A percentile compares a stretch with the other conserved stretches of the same genome.
phyloP scores from a whole-genome alignment of 345 rosid species.

The Brassica nigra region DNA sequence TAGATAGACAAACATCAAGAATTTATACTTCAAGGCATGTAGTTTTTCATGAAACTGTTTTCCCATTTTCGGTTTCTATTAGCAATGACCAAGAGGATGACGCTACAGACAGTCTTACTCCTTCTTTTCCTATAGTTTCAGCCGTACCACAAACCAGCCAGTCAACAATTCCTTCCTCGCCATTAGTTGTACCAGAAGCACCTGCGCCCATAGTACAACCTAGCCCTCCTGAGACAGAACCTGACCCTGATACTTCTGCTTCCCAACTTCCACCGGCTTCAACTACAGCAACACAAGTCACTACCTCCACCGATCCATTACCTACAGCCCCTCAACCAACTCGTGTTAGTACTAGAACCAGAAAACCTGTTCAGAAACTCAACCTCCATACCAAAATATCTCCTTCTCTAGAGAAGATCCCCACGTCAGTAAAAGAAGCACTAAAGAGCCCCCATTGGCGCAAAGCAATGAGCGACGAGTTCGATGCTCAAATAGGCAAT shows the following conservation, averaged over 20 bases:
- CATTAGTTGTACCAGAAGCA: too few species aligned
- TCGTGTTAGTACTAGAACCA: background rate
- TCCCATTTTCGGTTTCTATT: background rate
- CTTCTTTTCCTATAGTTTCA: background rate
- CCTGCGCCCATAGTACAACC: too few species aligned
- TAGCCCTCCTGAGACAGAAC: too few species aligned
- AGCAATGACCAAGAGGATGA: too few species aligned
- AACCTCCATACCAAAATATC: background rate
- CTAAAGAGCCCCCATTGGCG: background rate
- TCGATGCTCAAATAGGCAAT: background rate
- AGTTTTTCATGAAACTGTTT: background rate
- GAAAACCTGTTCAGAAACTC: background rate
- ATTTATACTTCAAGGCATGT: background rate
- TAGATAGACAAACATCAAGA: background rate
- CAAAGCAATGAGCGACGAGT: background rate
- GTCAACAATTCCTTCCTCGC: too few species aligned
- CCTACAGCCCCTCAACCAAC: background rate
- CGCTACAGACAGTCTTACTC: background rate
- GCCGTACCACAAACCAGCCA: too few species aligned
- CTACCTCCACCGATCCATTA: too few species aligned
- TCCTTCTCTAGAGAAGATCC: background rate
- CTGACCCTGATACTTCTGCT: too few species aligned
- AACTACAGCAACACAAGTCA: too few species aligned
- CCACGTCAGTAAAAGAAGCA: background rate
- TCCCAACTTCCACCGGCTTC: background rate